A percentile compares a stretch with the other conserved stretches of the same genome.
Evolutionary conservation across 768 basidiomycete genomes (phyloP).

Genomic region (Mycena rosella): DNA sequence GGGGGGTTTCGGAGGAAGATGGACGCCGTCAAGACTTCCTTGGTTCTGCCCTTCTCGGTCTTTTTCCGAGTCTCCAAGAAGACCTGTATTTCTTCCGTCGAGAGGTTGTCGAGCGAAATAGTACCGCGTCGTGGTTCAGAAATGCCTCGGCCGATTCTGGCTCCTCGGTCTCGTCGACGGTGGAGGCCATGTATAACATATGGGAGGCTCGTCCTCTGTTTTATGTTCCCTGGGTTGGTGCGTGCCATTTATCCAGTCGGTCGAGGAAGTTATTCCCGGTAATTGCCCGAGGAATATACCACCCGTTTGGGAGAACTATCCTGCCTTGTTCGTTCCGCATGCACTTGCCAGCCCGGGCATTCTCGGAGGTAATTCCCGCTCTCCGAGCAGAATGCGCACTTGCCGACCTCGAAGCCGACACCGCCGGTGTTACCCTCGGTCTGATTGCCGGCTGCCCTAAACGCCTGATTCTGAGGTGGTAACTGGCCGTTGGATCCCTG

Average conservation of each 20-base stretch:
- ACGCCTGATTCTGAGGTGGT: not conserved
- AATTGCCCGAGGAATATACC: not conserved
- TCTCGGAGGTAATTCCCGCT: not conserved
- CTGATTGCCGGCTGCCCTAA: not conserved
- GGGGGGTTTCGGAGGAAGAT: not conserved
- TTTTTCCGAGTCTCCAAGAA: slow-evolving; percentile 2
- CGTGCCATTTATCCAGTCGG: not conserved
- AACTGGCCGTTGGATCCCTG: too few relatives aligned
- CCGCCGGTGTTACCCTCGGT: too few relatives aligned
- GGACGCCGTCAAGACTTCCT: not conserved
- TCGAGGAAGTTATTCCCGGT: not conserved
- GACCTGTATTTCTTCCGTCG: not conserved
- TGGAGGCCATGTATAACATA: slow-evolving; percentile 1
- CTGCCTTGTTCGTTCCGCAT: not conserved
- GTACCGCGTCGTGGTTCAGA: not conserved
- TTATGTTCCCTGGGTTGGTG: not conserved
- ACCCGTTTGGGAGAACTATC: not conserved
- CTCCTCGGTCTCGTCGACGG: not conserved
- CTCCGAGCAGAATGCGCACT: slow-evolving; percentile 1
- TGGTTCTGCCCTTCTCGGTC: not conserved
- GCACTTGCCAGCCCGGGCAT: not conserved
- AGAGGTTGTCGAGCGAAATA: not conserved
- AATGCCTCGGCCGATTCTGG: not conserved
- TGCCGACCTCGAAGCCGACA: not conserved
- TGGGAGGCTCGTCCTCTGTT: not conserved